Percentiles rank a stretch among this genome's conserved stretches.
phyloP scores from a whole-genome alignment of 1,284 basidiomycete species.

The Apiotrichum veenhuisii region DNA sequence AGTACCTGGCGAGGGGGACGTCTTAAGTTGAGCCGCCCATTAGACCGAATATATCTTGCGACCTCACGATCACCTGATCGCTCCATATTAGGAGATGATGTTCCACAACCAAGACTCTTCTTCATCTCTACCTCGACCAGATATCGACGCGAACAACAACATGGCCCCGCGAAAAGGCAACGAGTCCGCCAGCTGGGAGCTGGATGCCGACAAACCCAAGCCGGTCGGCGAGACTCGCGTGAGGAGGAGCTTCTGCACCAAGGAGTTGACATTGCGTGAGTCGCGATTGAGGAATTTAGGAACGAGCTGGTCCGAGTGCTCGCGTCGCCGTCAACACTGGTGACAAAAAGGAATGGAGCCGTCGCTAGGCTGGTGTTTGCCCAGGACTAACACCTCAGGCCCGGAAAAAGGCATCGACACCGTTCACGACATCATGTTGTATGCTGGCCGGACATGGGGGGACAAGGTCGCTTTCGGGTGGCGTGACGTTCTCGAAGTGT shows the following conservation, averaged over 20 bases:
- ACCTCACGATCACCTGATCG: no score
- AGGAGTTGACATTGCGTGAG: constrained; percentile 62
- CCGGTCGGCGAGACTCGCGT: constrained; percentile 59
- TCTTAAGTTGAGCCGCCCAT: no score
- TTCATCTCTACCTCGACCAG: not conserved
- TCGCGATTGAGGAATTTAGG: constrained; percentile 1
- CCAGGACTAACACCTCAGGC: constrained; percentile 33
- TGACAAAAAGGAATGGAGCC: not conserved
- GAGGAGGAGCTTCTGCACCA: constrained; percentile 65
- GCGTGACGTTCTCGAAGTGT: constrained; percentile 68
- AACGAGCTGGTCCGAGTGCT: not conserved
- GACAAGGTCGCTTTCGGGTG: constrained; percentile 70
- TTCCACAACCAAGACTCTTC: not conserved
- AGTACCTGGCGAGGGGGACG: no score
- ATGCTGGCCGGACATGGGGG: constrained; percentile 69
- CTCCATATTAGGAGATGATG: not conserved
- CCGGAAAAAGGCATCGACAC: constrained; percentile 77
- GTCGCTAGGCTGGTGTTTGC: not conserved
- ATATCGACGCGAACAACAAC: not conserved
- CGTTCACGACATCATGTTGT: constrained; percentile 71
- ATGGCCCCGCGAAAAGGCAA: constrained; percentile 49
- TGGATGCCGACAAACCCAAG: constrained; percentile 50
- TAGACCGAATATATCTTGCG: no score
- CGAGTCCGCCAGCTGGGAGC: constrained; percentile 48
- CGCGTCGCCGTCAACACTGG: no score